Evolutionary conservation across 768 basidiomycete genomes (phyloP), one percentile per base, ranked within the genome.

Genomic region (Rhodotorula graminis): DNA sequence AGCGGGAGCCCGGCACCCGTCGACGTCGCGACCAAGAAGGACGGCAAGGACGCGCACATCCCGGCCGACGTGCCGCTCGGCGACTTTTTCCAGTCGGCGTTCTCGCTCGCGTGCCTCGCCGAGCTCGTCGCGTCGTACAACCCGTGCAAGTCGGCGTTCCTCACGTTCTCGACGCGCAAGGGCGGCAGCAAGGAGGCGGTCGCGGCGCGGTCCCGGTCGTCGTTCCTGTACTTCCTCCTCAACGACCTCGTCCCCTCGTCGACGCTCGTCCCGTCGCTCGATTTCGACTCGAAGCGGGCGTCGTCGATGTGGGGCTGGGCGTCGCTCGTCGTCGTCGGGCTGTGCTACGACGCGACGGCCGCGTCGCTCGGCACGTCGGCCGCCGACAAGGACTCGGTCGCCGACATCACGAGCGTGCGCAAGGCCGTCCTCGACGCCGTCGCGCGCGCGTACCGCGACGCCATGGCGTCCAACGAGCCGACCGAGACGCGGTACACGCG

Each of bases 91-190:
- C 75, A 73, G 42, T 63, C 65, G 19, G 82, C 76, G 78, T 92
- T 94, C 85, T 82, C 92, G 73, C 92, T 94, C 89, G 91, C 93
- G 79, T 90, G 88, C 75, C 83, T 97, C 59, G 91, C 93, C 6
- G 96, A 99, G 82, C 83, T 98, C 18, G 82, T 96, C 21, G 92
- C 95, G 72, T 97, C 93, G 21, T 99, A 98, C 77, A 89, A 93
- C 76, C 81, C 87, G 12, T 94, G 92, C 87, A 99, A 98, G 81
- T 80, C 88, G 37, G 88, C 90, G 11, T 92, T 99, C 81, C 80
- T 96, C 64, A 89, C 90, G 0, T 92, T 87, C 77, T 76, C 74
- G 65, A 76, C 74, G 9, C 65, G 69, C 42, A 66, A 67, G 44
- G 63, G 61, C 19, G 46, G 46, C 0, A 58, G 55, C 50, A 78